phyloP scores from a whole-genome alignment of 441 rosid genomes.

The Gossypium gossypioides region DNA sequence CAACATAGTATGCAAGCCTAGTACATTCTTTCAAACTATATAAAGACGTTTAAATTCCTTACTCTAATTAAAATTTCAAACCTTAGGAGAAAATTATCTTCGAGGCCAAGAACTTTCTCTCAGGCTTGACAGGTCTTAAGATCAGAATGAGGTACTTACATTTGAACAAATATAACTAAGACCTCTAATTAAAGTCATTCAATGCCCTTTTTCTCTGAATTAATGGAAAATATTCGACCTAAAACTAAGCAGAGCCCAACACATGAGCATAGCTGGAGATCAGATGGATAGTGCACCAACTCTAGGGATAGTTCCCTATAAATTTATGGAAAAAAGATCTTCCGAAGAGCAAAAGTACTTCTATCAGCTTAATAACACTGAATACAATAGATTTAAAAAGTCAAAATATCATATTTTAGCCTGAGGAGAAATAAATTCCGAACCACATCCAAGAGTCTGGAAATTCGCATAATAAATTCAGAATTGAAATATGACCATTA shows the following conservation, averaged over 20 bases:
- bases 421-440: background rate
- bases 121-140: background rate
- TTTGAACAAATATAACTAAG: background rate
- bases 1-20: background rate
- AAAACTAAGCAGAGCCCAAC: background rate
- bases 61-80: background rate
- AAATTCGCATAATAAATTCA: background rate
- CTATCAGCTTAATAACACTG: background rate
- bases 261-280: background rate
- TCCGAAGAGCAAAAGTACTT: background rate
- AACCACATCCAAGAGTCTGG: background rate
- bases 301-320: background rate
- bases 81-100: background rate
- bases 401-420: background rate
- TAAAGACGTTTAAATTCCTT: background rate
- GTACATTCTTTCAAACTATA: background rate
- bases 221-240: background rate
- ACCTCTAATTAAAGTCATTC: background rate
- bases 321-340: background rate
- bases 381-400: background rate
- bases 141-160: background rate
- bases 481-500: background rate
- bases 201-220: background rate
- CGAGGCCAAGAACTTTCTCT: background rate
- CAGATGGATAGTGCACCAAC: background rate